Evolutionary conservation across 345 rosid genomes (phyloP), one percentile per base, ranked within the genome.

Genomic region (Dovyalis caffra): DNA sequence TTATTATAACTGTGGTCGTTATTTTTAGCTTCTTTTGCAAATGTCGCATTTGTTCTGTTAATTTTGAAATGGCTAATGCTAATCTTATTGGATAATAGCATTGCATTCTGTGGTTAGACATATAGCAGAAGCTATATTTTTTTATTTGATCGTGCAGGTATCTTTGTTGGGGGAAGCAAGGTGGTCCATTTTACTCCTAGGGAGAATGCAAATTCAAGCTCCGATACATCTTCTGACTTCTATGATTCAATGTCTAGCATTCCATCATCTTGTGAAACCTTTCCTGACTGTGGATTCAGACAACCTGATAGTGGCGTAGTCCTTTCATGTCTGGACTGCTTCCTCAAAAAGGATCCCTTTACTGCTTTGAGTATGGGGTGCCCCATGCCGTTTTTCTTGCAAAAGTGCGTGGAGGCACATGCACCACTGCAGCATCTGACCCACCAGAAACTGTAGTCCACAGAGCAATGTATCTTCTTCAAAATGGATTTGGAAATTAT

Each of bases 121-220:
- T 35, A 6, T 37, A 26, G 40, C 10, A 11, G 63, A 71, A 53
- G 33, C 32, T 38, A 35, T n/a, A 29, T 56, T 37, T 62, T 35
- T 34, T 65, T 69, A 28, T 43, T 64, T 40, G 51, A 65, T 25
- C 51, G 6, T 74, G 76, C 72, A 95, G 99, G 98, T 38, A 88
- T 95, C 51, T 95, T 81, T 87, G 97, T 95, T 21, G 99, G 99
- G 66, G 99, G 98, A 82, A 90, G 93, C 91, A 95, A 95, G 85
- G 97, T 95, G 78, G 98, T 95, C 74, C 99, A 93, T 72, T 95
- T 95, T 84, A 88, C 89, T 74, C 98, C 98, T 37, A 88, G 91
- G 71, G 77, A 71, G 21, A 86, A 81, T 66, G 65, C 84, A 26
- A 75, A 84, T 79, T 75, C 87, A 58, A 78, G 80, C 68, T 68